A percentile compares a stretch with the other conserved stretches of the same genome.
These are phyloP conservation scores for Steccherinum ochraceum DNA, from an alignment of 768 basidiomycete species.

Conservation along the genomic window DNA sequence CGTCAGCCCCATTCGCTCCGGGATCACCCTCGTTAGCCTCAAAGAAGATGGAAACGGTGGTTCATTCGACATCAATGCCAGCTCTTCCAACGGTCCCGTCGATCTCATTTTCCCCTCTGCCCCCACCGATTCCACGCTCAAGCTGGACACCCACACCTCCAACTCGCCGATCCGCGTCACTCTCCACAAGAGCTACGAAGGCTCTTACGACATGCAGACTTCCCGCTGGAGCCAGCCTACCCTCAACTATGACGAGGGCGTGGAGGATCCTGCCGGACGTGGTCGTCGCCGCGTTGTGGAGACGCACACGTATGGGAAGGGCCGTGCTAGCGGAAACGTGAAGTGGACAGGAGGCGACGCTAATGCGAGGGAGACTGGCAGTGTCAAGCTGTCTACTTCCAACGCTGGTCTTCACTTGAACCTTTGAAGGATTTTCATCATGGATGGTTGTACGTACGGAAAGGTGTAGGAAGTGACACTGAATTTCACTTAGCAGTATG, in stretches of 20 bases:
- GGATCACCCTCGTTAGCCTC: slow-evolving; percentile 28
- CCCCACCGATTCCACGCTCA: slow-evolving; percentile 31
- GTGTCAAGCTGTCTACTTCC: slow-evolving; percentile 2
- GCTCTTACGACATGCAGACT: slow-evolving; percentile 27
- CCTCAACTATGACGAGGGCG: slow-evolving; percentile 15
- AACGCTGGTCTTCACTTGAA: slow-evolving; percentile 5
- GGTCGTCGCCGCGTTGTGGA: slow-evolving; percentile 27
- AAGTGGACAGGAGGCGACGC: too few species aligned
- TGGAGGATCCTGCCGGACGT: slow-evolving; percentile 29
- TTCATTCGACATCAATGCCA: slow-evolving; percentile 26
- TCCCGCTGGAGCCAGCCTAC: slow-evolving; percentile 14
- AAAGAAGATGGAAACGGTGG: slow-evolving; percentile 18
- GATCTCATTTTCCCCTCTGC: slow-evolving; percentile 21
- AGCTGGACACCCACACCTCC: slow-evolving; percentile 22
- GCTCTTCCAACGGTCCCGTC: slow-evolving; percentile 25
- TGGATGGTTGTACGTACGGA: too few species aligned
- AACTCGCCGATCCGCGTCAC: slow-evolving; percentile 20
- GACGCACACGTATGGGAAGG: slow-evolving; percentile 3
- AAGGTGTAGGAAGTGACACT: too few species aligned
- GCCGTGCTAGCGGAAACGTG: slow-evolving; percentile 7
- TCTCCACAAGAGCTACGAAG: slow-evolving; percentile 36
- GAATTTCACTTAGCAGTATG: too few species aligned
- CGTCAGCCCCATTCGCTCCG: slow-evolving; percentile 27
- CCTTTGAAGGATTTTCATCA: too few species aligned
- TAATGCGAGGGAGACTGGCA: slow-evolving; percentile 1